phyloP scores from a whole-genome alignment of 2,329 filamentous ascomycete species.

The Aspergillus sp. region DNA sequence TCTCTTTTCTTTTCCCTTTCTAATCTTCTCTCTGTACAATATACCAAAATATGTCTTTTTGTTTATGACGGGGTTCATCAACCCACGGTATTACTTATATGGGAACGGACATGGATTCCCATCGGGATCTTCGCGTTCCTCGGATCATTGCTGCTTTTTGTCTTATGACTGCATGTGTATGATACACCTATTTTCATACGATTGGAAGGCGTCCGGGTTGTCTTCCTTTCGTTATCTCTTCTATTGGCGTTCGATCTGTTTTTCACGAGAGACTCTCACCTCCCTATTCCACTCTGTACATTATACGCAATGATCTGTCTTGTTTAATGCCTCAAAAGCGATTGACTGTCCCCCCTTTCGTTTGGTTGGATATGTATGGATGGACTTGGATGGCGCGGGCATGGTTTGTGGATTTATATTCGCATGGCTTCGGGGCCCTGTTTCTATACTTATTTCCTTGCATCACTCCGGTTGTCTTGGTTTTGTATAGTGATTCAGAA shows the following conservation, averaged over 20 bases:
- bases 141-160: slow-evolving; percentile 22
- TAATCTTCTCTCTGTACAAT: slow-evolving; percentile 32
- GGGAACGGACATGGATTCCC: slow-evolving; percentile 1
- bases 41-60: slow-evolving; percentile 29
- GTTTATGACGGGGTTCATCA: slow-evolving; percentile 23
- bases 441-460: slow-evolving; percentile 5
- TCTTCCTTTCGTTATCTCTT: slow-evolving; percentile 25
- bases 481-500: neutral
- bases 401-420: slow-evolving; percentile 10
- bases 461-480: slow-evolving; percentile 3
- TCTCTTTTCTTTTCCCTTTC: slow-evolving; percentile 2
- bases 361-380: slow-evolving; percentile 6
- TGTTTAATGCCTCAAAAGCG: slow-evolving; percentile 15
- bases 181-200: slow-evolving; percentile 33
- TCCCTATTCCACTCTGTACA: slow-evolving; percentile 32
- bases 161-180: slow-evolving; percentile 33
- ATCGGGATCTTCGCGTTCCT: slow-evolving; percentile 13
- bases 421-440: slow-evolving; percentile 14
- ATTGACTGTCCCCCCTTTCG: slow-evolving; percentile 3
- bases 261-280: slow-evolving; percentile 33
- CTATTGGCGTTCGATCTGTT: slow-evolving; percentile 5
- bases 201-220: slow-evolving; percentile 30
- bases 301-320: slow-evolving; percentile 22
- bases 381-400: slow-evolving; percentile 9
- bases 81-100: neutral